phyloP scores from a whole-genome alignment of 441 rosid genomes.

The Populus tomentosa region DNA sequence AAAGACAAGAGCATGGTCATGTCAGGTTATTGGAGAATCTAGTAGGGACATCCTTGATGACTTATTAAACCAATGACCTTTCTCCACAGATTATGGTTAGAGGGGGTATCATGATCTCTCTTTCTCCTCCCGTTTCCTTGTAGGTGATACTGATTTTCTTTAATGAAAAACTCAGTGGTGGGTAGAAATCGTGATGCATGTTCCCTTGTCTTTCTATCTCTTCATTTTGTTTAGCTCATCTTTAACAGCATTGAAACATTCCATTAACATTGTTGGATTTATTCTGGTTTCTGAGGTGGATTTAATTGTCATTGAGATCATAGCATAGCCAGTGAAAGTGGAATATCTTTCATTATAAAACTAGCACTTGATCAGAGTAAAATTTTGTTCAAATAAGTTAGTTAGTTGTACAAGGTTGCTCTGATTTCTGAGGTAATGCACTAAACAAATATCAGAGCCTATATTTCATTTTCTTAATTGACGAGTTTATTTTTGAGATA shows the following conservation, averaged over 20 bases:
- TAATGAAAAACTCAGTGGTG: background rate
- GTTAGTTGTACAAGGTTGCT: background rate
- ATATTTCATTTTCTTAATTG: background rate
- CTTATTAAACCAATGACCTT: background rate
- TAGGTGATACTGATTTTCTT: background rate
- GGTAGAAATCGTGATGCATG: background rate
- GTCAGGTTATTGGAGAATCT: background rate
- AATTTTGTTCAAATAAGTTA: background rate
- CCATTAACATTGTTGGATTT: background rate
- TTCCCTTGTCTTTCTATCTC: background rate
- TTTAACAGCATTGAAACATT: background rate
- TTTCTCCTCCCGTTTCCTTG: background rate
- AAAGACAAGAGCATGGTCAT: constrained; percentile 3
- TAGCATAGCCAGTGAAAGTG: background rate
- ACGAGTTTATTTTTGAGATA: background rate
- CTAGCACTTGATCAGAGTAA: too few relatives aligned
- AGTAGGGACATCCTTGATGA: constrained; percentile 8
- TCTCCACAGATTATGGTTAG: background rate
- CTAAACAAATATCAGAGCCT: background rate
- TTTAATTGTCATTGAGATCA: background rate
- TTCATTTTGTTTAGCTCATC: background rate
- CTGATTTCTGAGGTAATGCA: background rate
- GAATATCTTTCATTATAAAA: background rate
- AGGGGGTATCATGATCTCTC: background rate
- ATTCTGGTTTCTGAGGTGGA: background rate